Evolutionary conservation across 2,329 filamentous ascomycete genomes (phyloP), one percentile per base, ranked within the genome.

Genomic region (Fusarium siculi): DNA sequence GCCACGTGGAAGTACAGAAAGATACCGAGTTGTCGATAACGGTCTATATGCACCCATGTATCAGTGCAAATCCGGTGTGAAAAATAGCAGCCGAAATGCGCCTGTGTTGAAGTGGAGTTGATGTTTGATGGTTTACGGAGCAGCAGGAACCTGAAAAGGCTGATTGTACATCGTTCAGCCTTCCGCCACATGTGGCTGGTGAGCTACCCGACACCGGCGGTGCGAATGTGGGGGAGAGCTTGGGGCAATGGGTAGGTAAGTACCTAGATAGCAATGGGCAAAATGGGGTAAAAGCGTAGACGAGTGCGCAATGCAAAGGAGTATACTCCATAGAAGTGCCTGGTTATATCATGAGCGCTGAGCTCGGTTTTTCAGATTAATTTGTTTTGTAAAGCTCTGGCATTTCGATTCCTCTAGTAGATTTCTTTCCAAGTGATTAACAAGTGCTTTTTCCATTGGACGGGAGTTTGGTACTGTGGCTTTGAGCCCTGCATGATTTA

Each of bases 111-210:
- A 74, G 72, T 74, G 72, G 72, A 74, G 72, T 74, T 49, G 25
- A 46, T 53, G 34, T 50, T 47, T 25, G 30, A n/a, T 57, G 46
- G 63, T 62, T 40, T 36, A 66, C 44, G 25, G 66, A 67, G 21
- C 28, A 32, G 28, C 16, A 59, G 57, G 55, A 74, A 62, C 58
- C 55, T 54, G 72, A 61, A 61, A 75, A 62, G 72, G 68, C 43
- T 66, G 72, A 68, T 56, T 46, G 58, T 65, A 47, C 57, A 58
- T 55, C 14, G 21, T 23, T 10, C 32, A 74, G 63, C 63, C 54
- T 63, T 63, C 62, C 42, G 72, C 72, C 72, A 73, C 69, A 61
- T 15, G 73, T 75, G 73, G 73, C 73, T 66, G 42, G 49, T 58
- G 56, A 19, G 36, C 21, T 28, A 47, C 67, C 37, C 60, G 63